Base-by-base conservation (phyloP, 768 basidiomycete species). In the Fomitopsis serialis region DNA sequence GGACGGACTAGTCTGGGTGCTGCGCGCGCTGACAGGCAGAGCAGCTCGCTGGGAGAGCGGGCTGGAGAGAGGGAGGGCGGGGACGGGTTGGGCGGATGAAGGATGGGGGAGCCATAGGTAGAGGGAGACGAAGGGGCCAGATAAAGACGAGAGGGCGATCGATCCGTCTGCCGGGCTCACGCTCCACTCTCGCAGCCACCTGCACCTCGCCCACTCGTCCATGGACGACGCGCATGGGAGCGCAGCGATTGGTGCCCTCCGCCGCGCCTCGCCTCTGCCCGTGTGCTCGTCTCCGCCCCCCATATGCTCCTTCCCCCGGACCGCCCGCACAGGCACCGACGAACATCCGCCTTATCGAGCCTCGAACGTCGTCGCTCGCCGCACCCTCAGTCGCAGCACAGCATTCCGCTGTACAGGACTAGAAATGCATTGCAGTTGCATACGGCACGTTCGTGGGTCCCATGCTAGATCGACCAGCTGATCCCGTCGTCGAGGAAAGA, bases 261-360 rank as follows among this genome's bases (percentile, higher is more conserved):
- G 5, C 6, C 29, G 29, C 29, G 29, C 29, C 29, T 32, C 29
- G 29, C 29, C 29, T 32, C 29, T 32, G 29, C 29, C 6, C 54
- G 56, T 49, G 50, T 49, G 23, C 42, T 40, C 43, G 37, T 23
- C 37, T 12, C 44, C 11, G 45, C 45, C 22, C 48, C 50, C 50
- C 48, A 56, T 50, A 51, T 52, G 55, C 55, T 48, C 50, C 6
- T 27, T 35, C 24, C 6, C 15, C 56, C 53, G 50, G 52, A 43
- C 49, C 45, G 23, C 27, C 32, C 29, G 21, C 35, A n/a, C 45
- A 22, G 42, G 15, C 37, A 2, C 25, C 40, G 45, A 11, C 19
- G 27, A 22, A 4, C 24, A 13, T 8, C 27, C 22, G 27, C 40
- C 29, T 23, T 42, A 45, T 44, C 54, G 40, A 54, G 48, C 32